Conservation (phyloP, 129 eudicot genomes). For the Saussurea involucrata region DNA sequence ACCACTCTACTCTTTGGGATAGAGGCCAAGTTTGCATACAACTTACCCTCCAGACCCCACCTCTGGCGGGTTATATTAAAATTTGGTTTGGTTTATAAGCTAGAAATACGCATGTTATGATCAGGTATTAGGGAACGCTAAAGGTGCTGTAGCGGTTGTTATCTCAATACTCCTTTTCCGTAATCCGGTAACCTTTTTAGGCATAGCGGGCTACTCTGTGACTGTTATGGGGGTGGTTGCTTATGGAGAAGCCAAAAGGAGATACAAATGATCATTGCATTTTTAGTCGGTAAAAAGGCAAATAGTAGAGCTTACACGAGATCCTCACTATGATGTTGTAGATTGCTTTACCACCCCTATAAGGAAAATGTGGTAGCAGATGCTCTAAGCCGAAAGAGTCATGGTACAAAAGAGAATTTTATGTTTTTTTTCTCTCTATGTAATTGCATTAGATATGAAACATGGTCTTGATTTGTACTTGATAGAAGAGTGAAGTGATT, state of each 20-base stretch:
- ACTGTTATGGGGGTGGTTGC: slow-evolving; percentile 71
- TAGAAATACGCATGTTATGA: neutral
- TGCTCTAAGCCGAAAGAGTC: too few species aligned
- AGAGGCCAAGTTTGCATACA: neutral
- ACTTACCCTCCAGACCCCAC: neutral
- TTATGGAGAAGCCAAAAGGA: slow-evolving; percentile 75
- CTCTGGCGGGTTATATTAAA: neutral
- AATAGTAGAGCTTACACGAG: neutral
- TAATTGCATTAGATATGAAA: neutral
- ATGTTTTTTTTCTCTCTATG: neutral
- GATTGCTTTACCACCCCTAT: too few species aligned
- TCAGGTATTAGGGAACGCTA: slow-evolving; percentile 79
- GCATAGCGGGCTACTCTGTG: slow-evolving; percentile 65
- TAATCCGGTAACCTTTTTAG: slow-evolving; percentile 60
- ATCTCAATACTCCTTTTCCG: slow-evolving; percentile 65
- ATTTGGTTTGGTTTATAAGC: neutral
- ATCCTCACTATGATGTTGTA: neutral
- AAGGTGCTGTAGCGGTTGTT: slow-evolving; percentile 86
- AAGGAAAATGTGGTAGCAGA: too few species aligned
- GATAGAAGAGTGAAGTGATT: neutral
- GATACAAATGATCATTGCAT: slow-evolving; percentile 34
- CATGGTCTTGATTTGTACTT: neutral
- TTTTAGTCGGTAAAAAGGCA: neutral
- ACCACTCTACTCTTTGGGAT: neutral
- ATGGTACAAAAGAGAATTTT: neutral